Percentiles rank a stretch among this genome's conserved stretches.
Evolutionary conservation across 208 protist species (phyloP).

Genomic region (Naegleria lovaniensis): DNA sequence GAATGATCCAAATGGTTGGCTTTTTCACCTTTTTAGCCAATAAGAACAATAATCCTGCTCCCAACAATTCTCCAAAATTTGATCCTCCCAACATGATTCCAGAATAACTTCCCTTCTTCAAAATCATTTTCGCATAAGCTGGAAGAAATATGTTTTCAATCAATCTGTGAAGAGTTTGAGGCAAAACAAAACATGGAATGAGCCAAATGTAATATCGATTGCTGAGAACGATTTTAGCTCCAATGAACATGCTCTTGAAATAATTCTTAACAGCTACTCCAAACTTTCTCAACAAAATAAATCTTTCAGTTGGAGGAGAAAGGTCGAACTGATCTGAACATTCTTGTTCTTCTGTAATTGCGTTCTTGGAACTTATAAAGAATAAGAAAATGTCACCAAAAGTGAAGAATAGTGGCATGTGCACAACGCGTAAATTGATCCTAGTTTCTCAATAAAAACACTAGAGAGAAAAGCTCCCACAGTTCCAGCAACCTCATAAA

Average conservation of each 20-base stretch:
- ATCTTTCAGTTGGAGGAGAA: not conserved
- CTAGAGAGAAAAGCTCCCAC: not conserved
- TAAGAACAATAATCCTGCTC: not conserved
- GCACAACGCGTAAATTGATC: not conserved
- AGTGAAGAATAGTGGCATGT: not conserved
- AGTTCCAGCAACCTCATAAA: not conserved
- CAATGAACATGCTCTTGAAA: not conserved
- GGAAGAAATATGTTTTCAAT: not conserved
- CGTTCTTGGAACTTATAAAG: not conserved
- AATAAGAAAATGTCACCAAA: not conserved
- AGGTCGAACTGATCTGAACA: not conserved
- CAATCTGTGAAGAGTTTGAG: not conserved
- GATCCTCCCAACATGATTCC: not conserved
- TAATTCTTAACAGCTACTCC: not conserved
- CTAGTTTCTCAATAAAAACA: not conserved
- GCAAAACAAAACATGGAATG: not conserved
- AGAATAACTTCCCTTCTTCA: not conserved
- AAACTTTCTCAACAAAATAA: not conserved
- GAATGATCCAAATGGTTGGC: not conserved
- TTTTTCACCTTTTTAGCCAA: not conserved
- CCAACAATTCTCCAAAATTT: not conserved
- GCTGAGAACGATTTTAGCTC: not conserved
- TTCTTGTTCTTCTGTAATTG: not conserved
- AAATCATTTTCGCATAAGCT: not conserved
- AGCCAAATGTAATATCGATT: slow-evolving; percentile 9